Evolutionary conservation across 2,329 filamentous ascomycete species (phyloP).

Genomic region (Ustulina deusta): DNA sequence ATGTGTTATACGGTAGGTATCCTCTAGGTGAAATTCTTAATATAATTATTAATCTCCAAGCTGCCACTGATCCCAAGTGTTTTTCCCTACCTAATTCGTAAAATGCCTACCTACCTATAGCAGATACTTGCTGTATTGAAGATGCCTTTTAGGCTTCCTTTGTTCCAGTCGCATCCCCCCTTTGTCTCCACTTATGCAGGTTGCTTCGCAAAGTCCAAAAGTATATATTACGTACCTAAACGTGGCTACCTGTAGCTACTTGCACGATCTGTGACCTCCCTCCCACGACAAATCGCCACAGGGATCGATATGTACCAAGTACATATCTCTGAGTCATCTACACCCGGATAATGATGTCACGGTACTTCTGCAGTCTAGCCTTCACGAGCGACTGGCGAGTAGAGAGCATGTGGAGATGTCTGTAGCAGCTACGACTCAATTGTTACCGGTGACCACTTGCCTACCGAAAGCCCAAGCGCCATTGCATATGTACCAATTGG

Average conservation of each 20-base stretch:
- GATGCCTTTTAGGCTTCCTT: conserved; percentile 17
- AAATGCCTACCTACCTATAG: background rate
- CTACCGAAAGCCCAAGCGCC: conserved; percentile 37
- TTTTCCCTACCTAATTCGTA: background rate
- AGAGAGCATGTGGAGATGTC: conserved; percentile 1
- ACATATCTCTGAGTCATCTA: background rate
- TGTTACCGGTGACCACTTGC: conserved; percentile 8
- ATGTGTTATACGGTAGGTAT: background rate
- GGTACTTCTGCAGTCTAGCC: conserved; percentile 8
- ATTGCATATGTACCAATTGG: conserved; percentile 36
- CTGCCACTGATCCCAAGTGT: background rate
- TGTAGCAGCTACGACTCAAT: conserved; percentile 26
- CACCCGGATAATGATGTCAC: conserved; percentile 11
- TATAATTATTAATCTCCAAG: background rate
- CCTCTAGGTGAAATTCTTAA: too few relatives aligned
- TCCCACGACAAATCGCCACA: background rate
- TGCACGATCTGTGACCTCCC: conserved; percentile 4
- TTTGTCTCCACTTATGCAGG: conserved; percentile 8
- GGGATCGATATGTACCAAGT: background rate
- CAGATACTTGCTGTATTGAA: conserved; percentile 8
- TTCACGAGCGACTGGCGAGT: background rate
- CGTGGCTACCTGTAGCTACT: background rate
- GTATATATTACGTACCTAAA: background rate
- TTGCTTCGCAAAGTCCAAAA: background rate
- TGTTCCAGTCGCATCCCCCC: background rate